Evolutionary conservation across 208 protist genomes (phyloP), one percentile per base, ranked within the genome.

Genomic region (Naegleria lovaniensis): DNA sequence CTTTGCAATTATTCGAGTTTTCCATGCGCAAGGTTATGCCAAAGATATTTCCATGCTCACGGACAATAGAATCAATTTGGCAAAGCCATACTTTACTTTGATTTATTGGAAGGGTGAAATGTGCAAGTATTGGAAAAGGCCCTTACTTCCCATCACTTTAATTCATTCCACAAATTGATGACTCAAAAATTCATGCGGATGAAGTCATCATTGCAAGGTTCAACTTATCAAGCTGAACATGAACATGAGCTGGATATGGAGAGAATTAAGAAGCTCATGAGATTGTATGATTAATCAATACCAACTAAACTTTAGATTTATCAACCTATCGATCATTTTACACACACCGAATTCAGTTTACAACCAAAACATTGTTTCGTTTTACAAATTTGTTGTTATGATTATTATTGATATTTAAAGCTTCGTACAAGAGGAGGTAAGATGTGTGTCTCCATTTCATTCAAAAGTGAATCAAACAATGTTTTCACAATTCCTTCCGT

Each of bases 41-140:
- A 52, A 67, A 29, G 85, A 89, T 40, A 11, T 89, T 67, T n/a
- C 48, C 5, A n/a, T 19, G 22, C 11, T 19, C 38, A 89, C 39
- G n/a, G 13, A 67, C 40, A 67, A 5, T 89, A 59, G 39, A 40
- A 40, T 67, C 15, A 79, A 67, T n/a, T 5, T 67, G 3, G 22
- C 29, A 5, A 89, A 89, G 51, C 85, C 85, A 67, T 89, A 89
- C 29, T 89, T 55, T 89, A 40, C 36, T 67, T n/a, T 89, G 1
- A 67, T 89, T 13, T 41, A 67, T 22, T 89, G 85, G 85, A 58
- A 89, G 29, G 85, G 85, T 41, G 85, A 33, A 40, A 89, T 36
- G 33, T 89, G 5, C 13, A 22, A 39, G 41, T 89, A 3, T 89
- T 89, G 25, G 85, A 89, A 29, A 89, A 89, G 29, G 85, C 43